Percentiles rank a stretch among this genome's conserved stretches.
These are phyloP conservation scores for Mollisiaceae sp. DNA, from an alignment of 2,329 filamentous ascomycete species.

Conservation along the genomic window DNA sequence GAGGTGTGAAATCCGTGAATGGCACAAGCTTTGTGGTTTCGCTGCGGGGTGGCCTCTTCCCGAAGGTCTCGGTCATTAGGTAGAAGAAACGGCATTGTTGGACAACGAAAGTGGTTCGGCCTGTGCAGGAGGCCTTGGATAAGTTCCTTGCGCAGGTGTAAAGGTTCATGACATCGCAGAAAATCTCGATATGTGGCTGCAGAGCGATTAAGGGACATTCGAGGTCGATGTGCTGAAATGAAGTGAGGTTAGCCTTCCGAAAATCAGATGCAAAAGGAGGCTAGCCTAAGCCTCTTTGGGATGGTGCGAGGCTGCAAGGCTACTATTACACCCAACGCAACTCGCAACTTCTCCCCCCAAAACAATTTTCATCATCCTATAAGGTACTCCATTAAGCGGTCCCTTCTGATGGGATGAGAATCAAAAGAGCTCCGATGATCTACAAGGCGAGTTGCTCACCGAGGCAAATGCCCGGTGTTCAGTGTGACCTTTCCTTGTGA, in stretches of 20 bases:
- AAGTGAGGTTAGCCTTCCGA: not conserved
- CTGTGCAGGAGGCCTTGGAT: not conserved
- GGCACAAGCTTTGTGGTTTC: not conserved
- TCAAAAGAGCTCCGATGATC: not conserved
- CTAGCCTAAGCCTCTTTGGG: not conserved
- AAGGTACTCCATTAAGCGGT: not conserved
- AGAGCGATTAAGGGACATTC: not conserved
- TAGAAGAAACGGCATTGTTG: slow-evolving; percentile 6
- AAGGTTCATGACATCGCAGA: slow-evolving; percentile 11
- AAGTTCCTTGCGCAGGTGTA: not conserved
- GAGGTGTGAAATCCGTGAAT: not conserved
- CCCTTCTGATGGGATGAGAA: not conserved
- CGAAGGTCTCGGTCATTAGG: slow-evolving; percentile 4
- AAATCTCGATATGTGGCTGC: not conserved
- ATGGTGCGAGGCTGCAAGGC: not conserved
- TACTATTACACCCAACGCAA: not conserved
- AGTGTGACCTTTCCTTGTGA: slow-evolving; percentile 1
- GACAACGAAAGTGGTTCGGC: not conserved
- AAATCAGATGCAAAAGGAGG: not conserved
- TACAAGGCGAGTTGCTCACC: not conserved
- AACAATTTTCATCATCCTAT: not conserved
- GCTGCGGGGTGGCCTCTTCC: not conserved
- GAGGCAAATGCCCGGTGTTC: not conserved
- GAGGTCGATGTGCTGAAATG: too few relatives aligned
- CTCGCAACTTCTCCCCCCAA: not conserved